phyloP scores from a whole-genome alignment of 129 eudicot genomes.

The Saposhnikovia divaricata region DNA sequence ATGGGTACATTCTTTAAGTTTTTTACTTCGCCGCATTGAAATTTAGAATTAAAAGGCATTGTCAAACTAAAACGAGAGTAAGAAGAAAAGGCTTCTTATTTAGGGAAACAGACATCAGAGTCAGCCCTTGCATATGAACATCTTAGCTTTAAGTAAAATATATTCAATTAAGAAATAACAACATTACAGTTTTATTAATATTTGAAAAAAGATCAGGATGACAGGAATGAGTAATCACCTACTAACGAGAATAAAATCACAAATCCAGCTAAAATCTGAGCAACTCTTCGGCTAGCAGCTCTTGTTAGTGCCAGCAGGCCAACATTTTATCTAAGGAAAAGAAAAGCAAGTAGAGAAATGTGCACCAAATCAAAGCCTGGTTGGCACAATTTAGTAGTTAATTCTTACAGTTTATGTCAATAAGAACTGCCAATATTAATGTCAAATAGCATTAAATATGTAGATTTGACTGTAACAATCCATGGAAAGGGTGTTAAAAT shows the following conservation, averaged over 20 bases:
- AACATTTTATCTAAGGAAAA: conserved; percentile 52
- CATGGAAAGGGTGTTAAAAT: background rate
- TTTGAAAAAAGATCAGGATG: background rate
- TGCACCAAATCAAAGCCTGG: background rate
- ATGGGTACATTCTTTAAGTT: too few species aligned
- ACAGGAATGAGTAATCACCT: conserved; percentile 24
- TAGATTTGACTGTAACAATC: background rate
- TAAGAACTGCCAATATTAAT: background rate
- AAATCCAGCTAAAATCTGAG: conserved; percentile 58
- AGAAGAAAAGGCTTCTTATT: too few species aligned
- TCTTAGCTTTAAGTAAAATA: background rate
- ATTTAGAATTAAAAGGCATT: too few species aligned
- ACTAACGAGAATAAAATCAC: conserved; percentile 64
- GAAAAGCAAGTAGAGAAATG: background rate
- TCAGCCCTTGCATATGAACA: too few species aligned
- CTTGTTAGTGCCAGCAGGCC: conserved; percentile 64
- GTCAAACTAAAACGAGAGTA: too few species aligned
- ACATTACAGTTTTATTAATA: background rate
- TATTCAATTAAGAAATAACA: background rate
- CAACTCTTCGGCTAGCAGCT: conserved; percentile 59
- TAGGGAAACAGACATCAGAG: too few species aligned
- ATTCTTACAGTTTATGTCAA: background rate
- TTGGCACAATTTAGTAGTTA: background rate
- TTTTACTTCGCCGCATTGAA: too few species aligned
- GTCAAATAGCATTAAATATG: background rate